phyloP scores from a whole-genome alignment of 1,284 basidiomycete species.

The Cryptococcus sp. region DNA sequence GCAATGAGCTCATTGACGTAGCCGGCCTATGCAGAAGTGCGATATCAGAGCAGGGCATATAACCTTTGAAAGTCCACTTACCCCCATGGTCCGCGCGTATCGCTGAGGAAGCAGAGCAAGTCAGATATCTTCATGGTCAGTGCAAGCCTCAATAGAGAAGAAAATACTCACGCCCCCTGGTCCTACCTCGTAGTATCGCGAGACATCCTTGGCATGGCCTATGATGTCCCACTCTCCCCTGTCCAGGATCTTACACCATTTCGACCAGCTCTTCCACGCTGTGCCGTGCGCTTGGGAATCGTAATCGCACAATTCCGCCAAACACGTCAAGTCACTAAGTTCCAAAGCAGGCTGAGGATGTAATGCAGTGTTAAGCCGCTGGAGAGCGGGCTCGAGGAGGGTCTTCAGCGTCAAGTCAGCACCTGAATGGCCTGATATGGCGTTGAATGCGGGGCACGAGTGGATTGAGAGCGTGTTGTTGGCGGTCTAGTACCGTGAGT shows the following conservation, averaged over 20 bases:
- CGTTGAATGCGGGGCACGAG: slow-evolving; percentile 66
- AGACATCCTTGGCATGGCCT: slow-evolving; percentile 71
- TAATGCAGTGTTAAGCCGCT: slow-evolving; percentile 60
- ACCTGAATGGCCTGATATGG: slow-evolving; percentile 23
- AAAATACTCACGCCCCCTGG: slow-evolving; percentile 62
- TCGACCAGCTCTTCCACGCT: slow-evolving; percentile 58
- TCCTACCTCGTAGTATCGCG: slow-evolving; percentile 68
- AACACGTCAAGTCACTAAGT: slow-evolving; percentile 61
- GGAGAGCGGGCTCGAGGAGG: slow-evolving; percentile 57
- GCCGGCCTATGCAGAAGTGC: slow-evolving; percentile 58
- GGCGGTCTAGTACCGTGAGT: slow-evolving; percentile 38
- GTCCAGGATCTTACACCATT: slow-evolving; percentile 70
- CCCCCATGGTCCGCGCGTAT: slow-evolving; percentile 57
- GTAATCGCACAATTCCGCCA: slow-evolving; percentile 77
- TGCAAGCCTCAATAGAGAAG: neutral
- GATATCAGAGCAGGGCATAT: neutral
- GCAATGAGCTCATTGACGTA: slow-evolving; percentile 82
- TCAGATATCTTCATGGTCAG: neutral
- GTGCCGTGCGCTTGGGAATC: slow-evolving; percentile 59
- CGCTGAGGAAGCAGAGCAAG: slow-evolving; percentile 7
- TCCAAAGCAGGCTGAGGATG: slow-evolving; percentile 64
- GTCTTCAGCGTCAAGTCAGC: slow-evolving; percentile 65
- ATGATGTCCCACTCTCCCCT: slow-evolving; percentile 63
- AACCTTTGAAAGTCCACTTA: neutral
- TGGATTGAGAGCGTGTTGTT: slow-evolving; percentile 75